Base-by-base conservation (phyloP, 768 basidiomycete species). In the Naganishia randhawae region DNA sequence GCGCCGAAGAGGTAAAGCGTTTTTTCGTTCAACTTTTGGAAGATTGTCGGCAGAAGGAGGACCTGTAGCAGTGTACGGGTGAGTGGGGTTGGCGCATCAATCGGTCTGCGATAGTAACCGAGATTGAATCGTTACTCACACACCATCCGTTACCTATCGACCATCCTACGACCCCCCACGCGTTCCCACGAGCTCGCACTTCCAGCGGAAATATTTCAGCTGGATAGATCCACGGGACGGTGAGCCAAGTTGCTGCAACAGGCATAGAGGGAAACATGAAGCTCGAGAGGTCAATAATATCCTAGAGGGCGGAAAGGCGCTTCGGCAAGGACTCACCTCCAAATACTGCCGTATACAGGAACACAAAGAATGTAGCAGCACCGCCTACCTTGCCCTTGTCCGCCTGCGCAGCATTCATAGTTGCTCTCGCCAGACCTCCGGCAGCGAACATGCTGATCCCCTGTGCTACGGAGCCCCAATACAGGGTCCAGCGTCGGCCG, bases 1-100 rank as follows among this genome's bases (percentile, higher is more conserved):
- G 70, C 53, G 19, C 71, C 71, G 61, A 73, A 73, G 29, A 73
- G 72, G 45, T 71, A 68, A 64, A 64, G 70, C 1, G 72, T 73
- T 69, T 71, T 71, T 63, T 73, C 72, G 53, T 64, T 69, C 35
- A 71, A 70, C 32, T 61, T 42, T 8, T 33, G 37, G 50, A 68
- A 67, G 33, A 42, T 29, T 4, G 65, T 63, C 29, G 70, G 70
- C 16, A 71, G 69, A 0, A 72, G 50, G 16, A 65, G 52, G n/a
- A 50, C 67, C 64, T 68, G 50, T 45, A 37, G n/a, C n/a, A n/a
- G n/a, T n/a, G n/a, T n/a, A n/a, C n/a, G n/a, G n/a, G n/a, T n/a
- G n/a, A n/a, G n/a, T n/a, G n/a, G 31, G 14, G 17, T 32, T 7
- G 17, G 10, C 13, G 35, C 41, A 32, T 52, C 22, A 52, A 22